phyloP scores from a whole-genome alignment of 768 basidiomycete species.

The Suillus occidentalis region DNA sequence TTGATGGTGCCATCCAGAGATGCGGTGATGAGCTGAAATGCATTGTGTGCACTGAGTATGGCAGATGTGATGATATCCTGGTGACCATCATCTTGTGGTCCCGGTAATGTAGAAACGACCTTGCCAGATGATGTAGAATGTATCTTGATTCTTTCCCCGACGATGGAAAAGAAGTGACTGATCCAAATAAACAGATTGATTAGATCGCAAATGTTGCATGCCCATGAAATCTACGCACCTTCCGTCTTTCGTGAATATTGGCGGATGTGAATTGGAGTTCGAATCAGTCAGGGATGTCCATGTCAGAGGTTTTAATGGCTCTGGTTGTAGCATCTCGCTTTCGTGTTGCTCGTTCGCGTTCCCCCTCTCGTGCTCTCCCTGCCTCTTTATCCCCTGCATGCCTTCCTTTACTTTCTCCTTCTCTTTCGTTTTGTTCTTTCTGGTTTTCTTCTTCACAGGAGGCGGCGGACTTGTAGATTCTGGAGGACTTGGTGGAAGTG shows the following conservation, averaged over 20 bases:
- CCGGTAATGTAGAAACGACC: conserved; percentile 80
- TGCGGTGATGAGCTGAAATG: conserved; percentile 86
- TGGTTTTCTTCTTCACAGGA: conserved; percentile 23
- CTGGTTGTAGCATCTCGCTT: conserved; percentile 17
- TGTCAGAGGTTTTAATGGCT: conserved; percentile 42
- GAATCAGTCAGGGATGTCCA: conserved; percentile 76
- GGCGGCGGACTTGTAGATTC: conserved; percentile 20
- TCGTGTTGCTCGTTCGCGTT: conserved; percentile 16
- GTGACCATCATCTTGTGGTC: conserved; percentile 41
- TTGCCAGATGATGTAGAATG: conserved; percentile 77
- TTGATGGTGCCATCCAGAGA: conserved; percentile 82
- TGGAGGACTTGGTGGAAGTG: conserved; percentile 31
- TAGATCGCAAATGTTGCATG: conserved; percentile 12
- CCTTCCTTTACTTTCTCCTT: conserved; percentile 34
- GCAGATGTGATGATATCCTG: conserved; percentile 68
- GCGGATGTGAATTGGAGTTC: conserved; percentile 59
- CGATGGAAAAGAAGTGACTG: conserved; percentile 89
- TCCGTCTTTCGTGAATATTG: conserved; percentile 87
- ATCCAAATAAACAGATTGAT: conserved; percentile 7
- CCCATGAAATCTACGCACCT: conserved; percentile 48
- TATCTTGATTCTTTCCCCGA: conserved; percentile 81
- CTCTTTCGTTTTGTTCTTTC: conserved; percentile 49
- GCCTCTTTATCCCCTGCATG: conserved; percentile 20
- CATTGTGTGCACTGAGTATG: conserved; percentile 79
- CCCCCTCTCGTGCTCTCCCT: conserved; percentile 1